These are phyloP conservation scores for Phymatotrichopsis omnivora DNA, from an alignment of 2,329 filamentous ascomycete genomes.

Conservation along the genomic window DNA sequence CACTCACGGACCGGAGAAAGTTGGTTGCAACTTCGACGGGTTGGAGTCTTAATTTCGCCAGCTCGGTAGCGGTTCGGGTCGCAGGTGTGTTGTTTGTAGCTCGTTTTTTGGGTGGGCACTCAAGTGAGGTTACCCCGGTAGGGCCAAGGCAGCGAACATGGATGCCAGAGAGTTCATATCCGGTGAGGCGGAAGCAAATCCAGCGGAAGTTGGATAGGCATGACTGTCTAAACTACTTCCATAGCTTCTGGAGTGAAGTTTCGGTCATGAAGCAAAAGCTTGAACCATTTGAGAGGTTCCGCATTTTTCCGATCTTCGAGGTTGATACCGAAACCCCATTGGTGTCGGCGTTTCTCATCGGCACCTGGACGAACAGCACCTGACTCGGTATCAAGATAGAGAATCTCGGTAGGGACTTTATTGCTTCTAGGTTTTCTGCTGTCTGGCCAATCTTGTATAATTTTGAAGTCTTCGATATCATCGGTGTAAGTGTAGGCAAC, in stretches of 20 bases:
- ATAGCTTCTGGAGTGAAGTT: too few species aligned
- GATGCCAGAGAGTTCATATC: constrained; percentile 5
- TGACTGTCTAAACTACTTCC: too few species aligned
- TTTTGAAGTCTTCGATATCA: too few species aligned
- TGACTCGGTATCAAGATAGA: constrained; percentile 35
- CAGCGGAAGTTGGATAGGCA: too few species aligned
- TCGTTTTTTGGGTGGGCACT: too few species aligned
- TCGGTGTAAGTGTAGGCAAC: too few species aligned
- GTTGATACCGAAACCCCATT: constrained; percentile 46
- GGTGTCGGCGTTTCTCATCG: constrained; percentile 31
- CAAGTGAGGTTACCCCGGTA: too few species aligned
- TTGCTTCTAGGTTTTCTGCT: constrained; percentile 10
- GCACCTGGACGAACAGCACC: constrained; percentile 46
- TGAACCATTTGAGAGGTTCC: constrained; percentile 41
- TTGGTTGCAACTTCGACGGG: constrained; percentile 14
- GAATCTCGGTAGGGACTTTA: constrained; percentile 26
- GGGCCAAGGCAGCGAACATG: too few species aligned
- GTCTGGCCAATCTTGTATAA: too few species aligned
- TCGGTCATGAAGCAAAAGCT: constrained; percentile 38
- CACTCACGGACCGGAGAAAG: constrained; percentile 12
- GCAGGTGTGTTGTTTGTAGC: neutral
- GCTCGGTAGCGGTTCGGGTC: neutral
- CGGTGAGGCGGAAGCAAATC: too few species aligned
- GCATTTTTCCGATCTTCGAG: too few species aligned
- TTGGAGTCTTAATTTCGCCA: too few species aligned